These are phyloP conservation scores for Ceratocystis cubensis DNA, from an alignment of 2,329 filamentous ascomycete genomes.

Conservation along the genomic window DNA sequence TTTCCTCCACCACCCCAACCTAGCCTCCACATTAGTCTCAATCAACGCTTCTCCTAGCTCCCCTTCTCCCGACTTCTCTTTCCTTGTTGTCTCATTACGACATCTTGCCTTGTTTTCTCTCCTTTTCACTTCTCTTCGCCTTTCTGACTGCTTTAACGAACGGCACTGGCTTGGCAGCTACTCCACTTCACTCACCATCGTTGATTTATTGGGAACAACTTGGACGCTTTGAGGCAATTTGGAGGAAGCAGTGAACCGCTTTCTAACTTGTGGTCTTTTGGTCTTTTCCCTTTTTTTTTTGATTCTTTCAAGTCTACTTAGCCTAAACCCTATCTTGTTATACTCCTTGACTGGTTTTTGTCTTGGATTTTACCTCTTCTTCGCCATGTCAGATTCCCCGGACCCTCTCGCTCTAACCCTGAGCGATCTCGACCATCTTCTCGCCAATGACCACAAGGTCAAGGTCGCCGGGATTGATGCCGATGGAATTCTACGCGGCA, in stretches of 20 bases:
- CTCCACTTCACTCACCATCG: not conserved
- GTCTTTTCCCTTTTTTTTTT: not conserved
- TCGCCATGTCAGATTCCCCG: conserved; percentile 24
- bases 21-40: not conserved
- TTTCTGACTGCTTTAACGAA: not conserved
- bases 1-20: not conserved
- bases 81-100: not conserved
- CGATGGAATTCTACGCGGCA: conserved; percentile 76
- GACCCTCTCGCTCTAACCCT: conserved; percentile 45
- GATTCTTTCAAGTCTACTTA: not conserved
- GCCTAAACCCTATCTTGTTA: not conserved
- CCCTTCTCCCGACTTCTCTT: not conserved
- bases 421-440: conserved; percentile 52
- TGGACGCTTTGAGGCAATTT: conserved; percentile 4
- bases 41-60: not conserved
- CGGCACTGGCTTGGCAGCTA: not conserved
- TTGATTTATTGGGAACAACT: not conserved
- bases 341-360: not conserved
- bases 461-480: conserved; percentile 83
- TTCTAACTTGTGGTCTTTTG: not conserved
- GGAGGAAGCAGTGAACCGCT: not conserved
- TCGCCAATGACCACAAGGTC: conserved; percentile 61
- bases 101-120: conserved; percentile 3
- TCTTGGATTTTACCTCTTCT: not conserved
- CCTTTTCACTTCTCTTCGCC: too few relatives aligned